Percentiles rank a stretch among this genome's conserved stretches.
These are phyloP conservation scores for Metrosideros polymorpha DNA, from an alignment of 441 rosid genomes.

Conservation along the genomic window DNA sequence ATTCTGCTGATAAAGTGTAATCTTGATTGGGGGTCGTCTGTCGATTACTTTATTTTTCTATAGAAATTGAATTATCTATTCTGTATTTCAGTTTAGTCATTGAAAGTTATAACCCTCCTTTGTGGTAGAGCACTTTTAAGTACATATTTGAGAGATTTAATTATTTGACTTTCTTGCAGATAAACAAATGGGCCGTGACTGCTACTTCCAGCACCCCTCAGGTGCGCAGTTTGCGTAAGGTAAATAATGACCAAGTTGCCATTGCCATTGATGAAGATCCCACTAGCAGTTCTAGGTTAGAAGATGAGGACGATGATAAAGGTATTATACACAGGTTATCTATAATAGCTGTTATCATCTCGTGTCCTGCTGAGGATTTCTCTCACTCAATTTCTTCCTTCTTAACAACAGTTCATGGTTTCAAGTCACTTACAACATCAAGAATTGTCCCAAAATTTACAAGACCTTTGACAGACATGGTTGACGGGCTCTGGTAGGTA, in stretches of 20 bases:
- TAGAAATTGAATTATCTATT: background rate
- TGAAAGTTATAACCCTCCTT: background rate
- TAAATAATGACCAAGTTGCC: conserved; percentile 88
- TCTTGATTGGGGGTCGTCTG: background rate
- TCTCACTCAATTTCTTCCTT: background rate
- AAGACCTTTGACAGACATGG: conserved; percentile 73
- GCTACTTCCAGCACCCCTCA: conserved; percentile 62
- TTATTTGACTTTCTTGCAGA: conserved; percentile 35
- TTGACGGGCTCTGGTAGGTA: conserved; percentile 89
- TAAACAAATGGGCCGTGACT: conserved; percentile 66
- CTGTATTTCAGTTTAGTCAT: background rate
- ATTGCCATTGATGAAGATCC: conserved; percentile 71
- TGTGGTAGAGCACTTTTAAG: background rate
- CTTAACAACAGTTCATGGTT: conserved; percentile 65
- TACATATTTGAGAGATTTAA: background rate
- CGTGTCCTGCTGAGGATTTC: background rate
- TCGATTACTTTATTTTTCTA: background rate
- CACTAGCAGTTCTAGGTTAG: conserved; percentile 39
- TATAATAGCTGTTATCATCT: background rate
- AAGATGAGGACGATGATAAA: conserved; percentile 97
- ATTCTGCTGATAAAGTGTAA: background rate
- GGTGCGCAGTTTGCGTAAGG: conserved; percentile 88
- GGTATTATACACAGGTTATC: conserved; percentile 28
- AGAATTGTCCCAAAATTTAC: conserved; percentile 80
- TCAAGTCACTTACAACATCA: conserved; percentile 86